These are phyloP conservation scores for Apiospora kogelbergensis DNA, from an alignment of 2,329 filamentous ascomycete species.

Conservation along the genomic window DNA sequence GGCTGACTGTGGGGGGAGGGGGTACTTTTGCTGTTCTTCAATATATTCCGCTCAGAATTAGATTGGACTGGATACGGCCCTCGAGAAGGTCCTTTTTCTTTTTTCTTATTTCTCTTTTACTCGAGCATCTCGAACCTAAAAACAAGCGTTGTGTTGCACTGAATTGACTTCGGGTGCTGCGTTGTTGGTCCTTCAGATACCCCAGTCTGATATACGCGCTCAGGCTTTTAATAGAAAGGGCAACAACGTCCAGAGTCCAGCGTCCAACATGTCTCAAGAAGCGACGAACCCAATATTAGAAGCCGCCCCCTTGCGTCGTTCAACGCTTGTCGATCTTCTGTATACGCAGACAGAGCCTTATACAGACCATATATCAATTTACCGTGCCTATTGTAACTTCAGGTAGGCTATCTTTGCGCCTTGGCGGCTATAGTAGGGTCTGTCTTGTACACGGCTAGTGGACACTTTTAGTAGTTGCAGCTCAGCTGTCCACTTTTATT, in stretches of 20 bases:
- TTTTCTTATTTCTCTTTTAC: too few species aligned
- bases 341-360: neutral
- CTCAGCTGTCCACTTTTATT: neutral
- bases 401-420: neutral
- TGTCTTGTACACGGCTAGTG: neutral
- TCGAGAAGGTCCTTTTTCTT: neutral
- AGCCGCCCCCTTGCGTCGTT: neutral
- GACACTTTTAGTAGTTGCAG: neutral
- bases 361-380: neutral
- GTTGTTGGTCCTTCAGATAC: neutral
- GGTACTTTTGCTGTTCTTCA: neutral
- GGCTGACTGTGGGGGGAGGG: neutral
- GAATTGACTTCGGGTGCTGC: neutral
- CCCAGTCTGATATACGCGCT: neutral
- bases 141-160: neutral
- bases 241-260: neutral
- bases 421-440: neutral
- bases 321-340: neutral
- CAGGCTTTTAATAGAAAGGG: conserved; percentile 5
- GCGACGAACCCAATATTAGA: neutral
- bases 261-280: neutral
- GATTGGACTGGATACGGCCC: neutral
- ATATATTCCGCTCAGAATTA: neutral
- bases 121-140: neutral
- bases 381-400: neutral